phyloP scores from a whole-genome alignment of 495 filamentous ascomycete genomes.

The Echria macrotheca region DNA sequence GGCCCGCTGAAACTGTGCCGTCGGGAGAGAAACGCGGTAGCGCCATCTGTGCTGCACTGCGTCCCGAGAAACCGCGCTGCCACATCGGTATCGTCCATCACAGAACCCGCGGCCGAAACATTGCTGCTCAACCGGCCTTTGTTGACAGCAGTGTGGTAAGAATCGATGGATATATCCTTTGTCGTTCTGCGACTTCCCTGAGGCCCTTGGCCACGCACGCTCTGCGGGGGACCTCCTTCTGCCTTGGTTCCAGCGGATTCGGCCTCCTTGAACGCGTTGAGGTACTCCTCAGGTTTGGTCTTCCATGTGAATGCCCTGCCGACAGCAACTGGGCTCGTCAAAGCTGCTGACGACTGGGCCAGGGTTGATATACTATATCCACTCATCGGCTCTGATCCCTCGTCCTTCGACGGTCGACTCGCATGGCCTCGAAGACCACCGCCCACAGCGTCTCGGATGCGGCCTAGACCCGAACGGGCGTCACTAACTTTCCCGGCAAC shows the following conservation, averaged over 20 bases:
- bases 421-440: constrained; percentile 42
- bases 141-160: constrained; percentile 17
- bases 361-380: constrained; percentile 31
- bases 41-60: constrained; percentile 23
- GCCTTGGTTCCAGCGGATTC: too few relatives aligned
- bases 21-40: constrained; percentile 32
- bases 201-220: too few relatives aligned
- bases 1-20: constrained; percentile 45
- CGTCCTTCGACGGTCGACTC: constrained; percentile 44
- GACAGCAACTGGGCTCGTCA: constrained; percentile 30
- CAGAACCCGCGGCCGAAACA: constrained; percentile 38
- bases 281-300: constrained; percentile 50
- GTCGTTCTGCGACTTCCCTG: too few relatives aligned
- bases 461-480: constrained; percentile 73
- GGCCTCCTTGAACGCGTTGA: constrained; percentile 31
- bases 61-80: constrained; percentile 34
- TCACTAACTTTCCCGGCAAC: constrained; percentile 77
- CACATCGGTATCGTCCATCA: constrained; percentile 40
- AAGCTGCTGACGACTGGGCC: constrained; percentile 31
- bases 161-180: constrained; percentile 9
- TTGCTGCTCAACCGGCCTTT: constrained; percentile 19
- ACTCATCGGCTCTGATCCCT: constrained; percentile 27
- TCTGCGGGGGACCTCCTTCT: too few relatives aligned
- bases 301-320: constrained; percentile 51
- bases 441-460: constrained; percentile 80